Evolutionary conservation across 805 yeast genomes (phyloP), one percentile per base, ranked within the genome.

Genomic region (Candida chilensis): DNA sequence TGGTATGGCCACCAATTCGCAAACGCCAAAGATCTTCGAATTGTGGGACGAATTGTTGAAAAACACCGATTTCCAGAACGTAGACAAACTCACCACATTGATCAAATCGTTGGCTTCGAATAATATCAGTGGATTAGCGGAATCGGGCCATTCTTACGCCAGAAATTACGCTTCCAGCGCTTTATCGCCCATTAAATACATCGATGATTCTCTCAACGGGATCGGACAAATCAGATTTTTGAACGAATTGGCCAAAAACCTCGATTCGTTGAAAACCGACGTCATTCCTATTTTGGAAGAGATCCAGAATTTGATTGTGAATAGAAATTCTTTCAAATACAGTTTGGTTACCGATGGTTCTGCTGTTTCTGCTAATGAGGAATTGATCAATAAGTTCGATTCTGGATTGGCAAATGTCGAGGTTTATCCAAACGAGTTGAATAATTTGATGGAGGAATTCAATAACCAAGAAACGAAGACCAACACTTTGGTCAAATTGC

Each of bases 111-210:
- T 80, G 44, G 80, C 83, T 0, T 77, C 87, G 20, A 88, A 85
- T 42, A 83, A 84, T 45, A 60, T 85, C 34, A 78, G 88, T 44
- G 63, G 71, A 5, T 74, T 92, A 30, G 88, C 95, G 7, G 92
- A 88, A 34, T 64, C 81, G 33, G 98, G 98, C 1, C 96, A 92
- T 48, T 60, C 78, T 2, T 88, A 71, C 54, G 95, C 97, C 3
- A 68, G 75, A 40, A 63, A 75, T 4, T 71, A 61, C 42, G 78
- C 94, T 2, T 62, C 73, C 16, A 68, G 95, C 1, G 66, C 71
- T 17, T 52, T 86, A 3, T 74, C 86, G 2, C 57, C 70, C 1
- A 64, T 75, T 13, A 74, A 73, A 32, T 64, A 74, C 4, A 63
- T 87, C 13, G 63, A 64, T 32, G 94, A 90, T 44, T 45, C 59